Evolutionary conservation across 495 filamentous ascomycete genomes (phyloP).

Genomic region (Amniculicola lignicola): DNA sequence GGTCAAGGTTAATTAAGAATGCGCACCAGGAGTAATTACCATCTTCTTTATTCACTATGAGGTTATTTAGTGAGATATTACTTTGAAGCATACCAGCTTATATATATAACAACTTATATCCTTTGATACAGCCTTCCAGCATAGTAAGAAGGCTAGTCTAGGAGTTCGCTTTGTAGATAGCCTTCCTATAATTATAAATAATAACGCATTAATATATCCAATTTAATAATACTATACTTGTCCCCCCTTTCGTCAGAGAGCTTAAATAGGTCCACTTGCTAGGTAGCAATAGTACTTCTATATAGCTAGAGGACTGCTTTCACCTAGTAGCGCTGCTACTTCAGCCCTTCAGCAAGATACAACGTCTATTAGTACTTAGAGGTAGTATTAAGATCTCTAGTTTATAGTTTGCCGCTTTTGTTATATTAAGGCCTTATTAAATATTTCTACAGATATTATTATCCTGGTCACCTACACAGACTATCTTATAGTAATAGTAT

Average conservation of each 20-base stretch:
- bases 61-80: too few species aligned
- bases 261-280: conserved; percentile 40
- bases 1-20: conserved; percentile 48
- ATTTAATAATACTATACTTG: conserved; percentile 32
- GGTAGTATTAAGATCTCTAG: conserved; percentile 26
- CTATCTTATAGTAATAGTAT: conserved; percentile 49
- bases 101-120: conserved; percentile 35
- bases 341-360: conserved; percentile 28
- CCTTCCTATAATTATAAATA: conserved; percentile 41
- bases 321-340: conserved; percentile 19
- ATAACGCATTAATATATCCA: conserved; percentile 46
- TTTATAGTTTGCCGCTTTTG: conserved; percentile 38
- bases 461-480: conserved; percentile 34
- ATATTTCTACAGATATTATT: conserved; percentile 44
- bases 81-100: conserved; percentile 31
- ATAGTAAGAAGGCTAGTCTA: conserved; percentile 37
- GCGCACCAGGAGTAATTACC: too few species aligned
- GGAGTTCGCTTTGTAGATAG: conserved; percentile 45
- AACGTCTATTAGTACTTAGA: conserved; percentile 6
- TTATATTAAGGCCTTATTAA: conserved; percentile 41
- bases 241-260: conserved; percentile 35
- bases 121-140: conserved; percentile 37
- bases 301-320: conserved; percentile 42
- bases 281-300: conserved; percentile 34
- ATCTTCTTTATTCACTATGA: too few species aligned